These are phyloP conservation scores for Leccinum ochraceum DNA, from an alignment of 768 basidiomycete genomes.

Conservation along the genomic window DNA sequence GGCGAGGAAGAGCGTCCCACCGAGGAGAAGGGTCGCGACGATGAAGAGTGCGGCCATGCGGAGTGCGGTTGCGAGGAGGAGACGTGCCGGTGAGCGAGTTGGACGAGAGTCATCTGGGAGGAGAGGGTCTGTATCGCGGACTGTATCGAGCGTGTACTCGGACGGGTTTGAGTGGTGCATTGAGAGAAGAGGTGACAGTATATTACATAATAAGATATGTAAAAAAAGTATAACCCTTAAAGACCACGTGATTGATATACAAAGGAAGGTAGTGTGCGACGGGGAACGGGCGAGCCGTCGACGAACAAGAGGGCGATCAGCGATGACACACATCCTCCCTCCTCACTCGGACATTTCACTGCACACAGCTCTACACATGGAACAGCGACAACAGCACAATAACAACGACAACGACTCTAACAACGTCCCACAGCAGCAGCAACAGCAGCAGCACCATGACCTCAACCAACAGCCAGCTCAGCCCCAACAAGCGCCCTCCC, in stretches of 20 bases:
- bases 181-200: neutral
- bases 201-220: slow-evolving; percentile 6
- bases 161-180: slow-evolving; percentile 41
- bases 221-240: neutral
- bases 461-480: slow-evolving; percentile 20
- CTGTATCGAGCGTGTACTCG: slow-evolving; percentile 66
- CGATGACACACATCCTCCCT: slow-evolving; percentile 51
- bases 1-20: slow-evolving; percentile 76
- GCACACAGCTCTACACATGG: slow-evolving; percentile 69
- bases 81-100: slow-evolving; percentile 45
- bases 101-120: slow-evolving; percentile 31
- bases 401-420: slow-evolving; percentile 34
- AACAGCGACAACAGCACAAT: slow-evolving; percentile 55
- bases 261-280: slow-evolving; percentile 22
- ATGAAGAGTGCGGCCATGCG: slow-evolving; percentile 83
- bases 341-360: slow-evolving; percentile 51
- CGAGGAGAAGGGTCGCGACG: slow-evolving; percentile 67
- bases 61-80: slow-evolving; percentile 78
- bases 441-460: slow-evolving; percentile 4
- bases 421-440: slow-evolving; percentile 30
- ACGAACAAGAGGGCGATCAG: slow-evolving; percentile 20
- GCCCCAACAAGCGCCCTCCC: slow-evolving; percentile 34
- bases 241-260: slow-evolving; percentile 22
- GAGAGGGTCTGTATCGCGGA: slow-evolving; percentile 39
- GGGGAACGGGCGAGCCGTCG: neutral